Base-by-base conservation (phyloP, 352 stramenopile genomes). In the Phytophthora pisi region DNA sequence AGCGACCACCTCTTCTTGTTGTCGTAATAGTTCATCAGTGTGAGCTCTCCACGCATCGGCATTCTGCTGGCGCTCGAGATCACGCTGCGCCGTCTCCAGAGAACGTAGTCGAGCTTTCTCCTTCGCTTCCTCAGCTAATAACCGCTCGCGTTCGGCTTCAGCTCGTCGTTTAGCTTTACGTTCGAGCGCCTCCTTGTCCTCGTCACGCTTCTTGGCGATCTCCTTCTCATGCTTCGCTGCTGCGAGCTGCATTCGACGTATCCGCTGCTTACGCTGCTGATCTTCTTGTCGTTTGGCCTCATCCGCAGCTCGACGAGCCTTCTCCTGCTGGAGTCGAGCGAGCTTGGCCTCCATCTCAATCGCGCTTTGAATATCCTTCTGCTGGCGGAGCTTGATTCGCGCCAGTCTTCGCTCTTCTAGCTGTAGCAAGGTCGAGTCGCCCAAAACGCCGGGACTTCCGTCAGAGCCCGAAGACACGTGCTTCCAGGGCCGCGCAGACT, bases 331-430 rank as follows among this genome's bases (percentile, higher is more conserved):
- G 18, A 91, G 72, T 47, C 85, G 79, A 46, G 81, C 84, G 61
- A 89, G 83, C 38, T 85, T 88, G n/a, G 70, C 71, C 45, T 94
- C 86, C 78, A 84, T 91, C 31, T 94, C 82, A 61, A 94, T 89
- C n/a, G 89, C 78, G 36, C 66, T 70, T 30, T 89, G 82, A 53
- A 94, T 85, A 36, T 94, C 86, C 30, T 81, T 83, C 58, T 92
- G 70, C 61, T 94, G 86, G 0, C 84, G 78, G 38, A 81, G 51
- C 54, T 92, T 94, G 40, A 94, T 92, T 15, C 79, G 73, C 28
- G 81, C 74, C 8, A 94, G 68, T 13, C 84, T 70, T 26, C 70
- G 71, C 20, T 91, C 84, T 55, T 94, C 86, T 15, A 91, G 51
- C 51, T 86, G 79, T 3, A 89, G 46, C 65, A 90, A 80, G 7